Base-by-base conservation (phyloP, 140 eudicot species). In the Oenanthe javanica region DNA sequence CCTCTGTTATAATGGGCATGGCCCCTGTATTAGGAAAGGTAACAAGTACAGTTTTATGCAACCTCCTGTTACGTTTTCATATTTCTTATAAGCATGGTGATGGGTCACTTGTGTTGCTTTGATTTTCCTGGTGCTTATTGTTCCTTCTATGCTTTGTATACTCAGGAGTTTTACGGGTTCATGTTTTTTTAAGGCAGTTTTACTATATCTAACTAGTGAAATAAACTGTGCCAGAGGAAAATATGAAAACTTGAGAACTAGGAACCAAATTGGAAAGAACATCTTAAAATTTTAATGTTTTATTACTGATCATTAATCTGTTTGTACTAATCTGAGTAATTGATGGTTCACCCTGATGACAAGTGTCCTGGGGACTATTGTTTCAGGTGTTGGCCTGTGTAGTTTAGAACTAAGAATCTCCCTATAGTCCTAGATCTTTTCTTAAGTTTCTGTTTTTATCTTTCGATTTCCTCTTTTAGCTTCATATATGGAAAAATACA, bases 1-100 rank as follows among this genome's bases (percentile, higher is more conserved):
- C 99, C 45, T 95, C 97, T 76, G 98, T 95, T 75, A 89, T 95
- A 76, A 95, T 95, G 99, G 99, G 99, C 80, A 95, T 95, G 99
- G 99, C 99, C 77, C 97, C 99, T 80, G 95, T 95, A 51, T 77
- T 95, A 72, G 99, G 97, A 76, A 95, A 95, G 99, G 99, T 95
- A 86, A 85, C 8, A 23, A 27, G 18, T 82, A 52, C 49, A 51
- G 42, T 81, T n/a, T 11, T 61, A 40, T 63, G 40, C 48, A 31
- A 45, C 49, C 72, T 70, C 50, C 70, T 76, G 25, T 70, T 55
- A 15, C 57, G n/a, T 45, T 55, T 47, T 5, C 55, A 70, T 12
- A 18, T 15, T 71, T 19, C 23, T 15, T 27, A 71, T 59, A 10
- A 43, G 46, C 43, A 74, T 48, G 40, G 40, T 36, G 40, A 36